Percentiles rank a stretch among this genome's conserved stretches.
Conservation (phyloP, 305 asterid species). For the Fraxinus xanthoxyloides region DNA sequence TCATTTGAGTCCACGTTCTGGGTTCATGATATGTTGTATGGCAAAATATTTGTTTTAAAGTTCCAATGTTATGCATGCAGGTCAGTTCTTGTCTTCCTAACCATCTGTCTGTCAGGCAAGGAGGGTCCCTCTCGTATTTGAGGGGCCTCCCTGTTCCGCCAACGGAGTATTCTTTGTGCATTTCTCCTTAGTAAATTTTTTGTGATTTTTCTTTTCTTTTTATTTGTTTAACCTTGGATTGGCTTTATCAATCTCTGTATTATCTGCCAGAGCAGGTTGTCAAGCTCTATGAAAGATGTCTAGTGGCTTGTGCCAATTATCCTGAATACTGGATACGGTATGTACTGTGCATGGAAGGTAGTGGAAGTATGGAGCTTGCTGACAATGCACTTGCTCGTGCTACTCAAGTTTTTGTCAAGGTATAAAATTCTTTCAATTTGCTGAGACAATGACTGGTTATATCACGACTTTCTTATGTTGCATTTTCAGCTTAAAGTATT, state of each 20-base stretch:
- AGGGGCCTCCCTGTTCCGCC: constrained; percentile 95
- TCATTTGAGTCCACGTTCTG: constrained; percentile 93
- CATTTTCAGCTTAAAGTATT: background rate
- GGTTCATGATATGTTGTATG: constrained; percentile 76
- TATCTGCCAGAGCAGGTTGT: constrained; percentile 61
- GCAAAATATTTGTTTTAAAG: constrained; percentile 55
- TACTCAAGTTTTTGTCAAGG: constrained; percentile 92
- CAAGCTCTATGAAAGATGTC: constrained; percentile 90
- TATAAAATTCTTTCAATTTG: constrained; percentile 21
- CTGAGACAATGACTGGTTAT: background rate
- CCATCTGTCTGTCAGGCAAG: constrained; percentile 85
- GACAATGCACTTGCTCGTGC: constrained; percentile 95
- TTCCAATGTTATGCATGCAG: constrained; percentile 97
- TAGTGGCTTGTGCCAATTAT: constrained; percentile 94
- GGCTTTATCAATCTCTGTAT: constrained; percentile 27
- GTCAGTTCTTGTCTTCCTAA: constrained; percentile 94
- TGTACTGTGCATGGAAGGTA: constrained; percentile 78
- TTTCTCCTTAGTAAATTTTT: constrained; percentile 37
- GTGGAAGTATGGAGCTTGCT: constrained; percentile 84
- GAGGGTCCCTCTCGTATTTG: constrained; percentile 75
- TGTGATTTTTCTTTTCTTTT: constrained; percentile 23
- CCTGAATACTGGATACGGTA: constrained; percentile 94
- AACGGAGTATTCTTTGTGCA: constrained; percentile 72
- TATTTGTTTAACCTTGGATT: constrained; percentile 9
- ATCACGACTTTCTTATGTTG: background rate